These are phyloP conservation scores for Gossypium arboreum DNA, from an alignment of 345 rosid species.

Conservation along the genomic window DNA sequence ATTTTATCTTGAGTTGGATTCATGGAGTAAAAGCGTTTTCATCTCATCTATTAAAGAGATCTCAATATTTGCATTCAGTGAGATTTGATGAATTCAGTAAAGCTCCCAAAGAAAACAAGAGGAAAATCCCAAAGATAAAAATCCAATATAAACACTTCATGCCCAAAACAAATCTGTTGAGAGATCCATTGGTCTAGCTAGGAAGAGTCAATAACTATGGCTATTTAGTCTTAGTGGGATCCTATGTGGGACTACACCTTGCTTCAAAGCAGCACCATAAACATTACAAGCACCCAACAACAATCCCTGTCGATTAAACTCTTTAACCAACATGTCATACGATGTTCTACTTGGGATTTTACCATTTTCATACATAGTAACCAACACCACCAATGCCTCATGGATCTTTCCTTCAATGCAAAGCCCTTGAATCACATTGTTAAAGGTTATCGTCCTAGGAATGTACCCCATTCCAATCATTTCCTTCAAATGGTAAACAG, in stretches of 20 bases:
- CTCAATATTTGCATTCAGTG: no score
- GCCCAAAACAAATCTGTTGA: no score
- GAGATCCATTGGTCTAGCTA: no score
- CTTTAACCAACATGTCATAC: conserved; percentile 38
- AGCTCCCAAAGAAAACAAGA: no score
- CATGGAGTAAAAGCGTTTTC: no score
- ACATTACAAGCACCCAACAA: conserved; percentile 31
- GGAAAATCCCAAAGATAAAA: no score
- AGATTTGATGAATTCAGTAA: no score
- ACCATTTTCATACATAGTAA: conserved; percentile 32
- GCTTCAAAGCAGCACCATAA: conserved; percentile 53
- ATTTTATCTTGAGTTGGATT: no score
- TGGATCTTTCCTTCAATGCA: conserved; percentile 34
- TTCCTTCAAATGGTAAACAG: conserved; percentile 26
- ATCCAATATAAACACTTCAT: no score
- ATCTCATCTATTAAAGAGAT: no score
- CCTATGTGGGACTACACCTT: conserved; percentile 36
- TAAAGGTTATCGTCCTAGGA: conserved; percentile 38
- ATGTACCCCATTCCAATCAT: conserved; percentile 32
- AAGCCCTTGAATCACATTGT: conserved; percentile 38
- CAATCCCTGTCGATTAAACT: conserved; percentile 37
- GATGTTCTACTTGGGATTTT: conserved; percentile 33
- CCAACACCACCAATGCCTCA: conserved; percentile 37
- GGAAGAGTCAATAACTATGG: not conserved
- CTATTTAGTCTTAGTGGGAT: conserved; percentile 21